Percentiles rank a stretch among this genome's conserved stretches.
Conservation (phyloP, 345 rosid genomes). For the Populus tremula region DNA sequence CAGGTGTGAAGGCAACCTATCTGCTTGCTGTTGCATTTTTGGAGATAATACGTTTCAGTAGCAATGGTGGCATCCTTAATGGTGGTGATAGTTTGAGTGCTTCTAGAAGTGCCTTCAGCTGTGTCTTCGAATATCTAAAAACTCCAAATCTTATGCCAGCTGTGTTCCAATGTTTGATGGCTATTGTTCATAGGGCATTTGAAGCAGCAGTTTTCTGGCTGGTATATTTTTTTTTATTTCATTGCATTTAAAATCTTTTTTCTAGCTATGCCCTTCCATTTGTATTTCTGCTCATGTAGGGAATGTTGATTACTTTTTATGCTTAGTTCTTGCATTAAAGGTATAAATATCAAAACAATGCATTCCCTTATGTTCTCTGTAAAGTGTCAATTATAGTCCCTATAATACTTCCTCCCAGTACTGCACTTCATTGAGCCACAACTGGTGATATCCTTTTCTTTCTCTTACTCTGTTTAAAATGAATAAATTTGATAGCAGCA, state of each 20-base stretch:
- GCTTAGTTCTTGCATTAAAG: background rate
- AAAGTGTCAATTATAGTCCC: background rate
- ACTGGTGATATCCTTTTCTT: background rate
- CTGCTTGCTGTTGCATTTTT: slow-evolving; percentile 98
- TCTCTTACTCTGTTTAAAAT: background rate
- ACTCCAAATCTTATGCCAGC: slow-evolving; percentile 89
- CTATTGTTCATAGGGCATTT: slow-evolving; percentile 89
- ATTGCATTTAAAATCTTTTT: background rate
- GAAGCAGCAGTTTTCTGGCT: slow-evolving; percentile 91
- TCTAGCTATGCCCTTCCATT: background rate
- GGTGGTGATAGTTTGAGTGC: slow-evolving; percentile 60
- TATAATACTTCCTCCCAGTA: background rate
- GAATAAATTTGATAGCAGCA: background rate
- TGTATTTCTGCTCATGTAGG: slow-evolving; percentile 1
- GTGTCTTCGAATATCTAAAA: slow-evolving; percentile 94
- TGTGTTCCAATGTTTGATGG: slow-evolving; percentile 85
- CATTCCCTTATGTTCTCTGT: background rate
- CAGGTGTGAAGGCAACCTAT: slow-evolving; percentile 98
- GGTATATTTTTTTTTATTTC: slow-evolving; percentile 41
- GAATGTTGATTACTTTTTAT: background rate
- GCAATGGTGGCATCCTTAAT: slow-evolving; percentile 97
- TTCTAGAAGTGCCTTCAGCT: slow-evolving; percentile 95
- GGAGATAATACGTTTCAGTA: slow-evolving; percentile 92
- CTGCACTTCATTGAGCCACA: background rate
- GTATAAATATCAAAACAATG: background rate